Conservation (phyloP, 805 yeast genomes). For the Pichia nanzhaoensis region DNA sequence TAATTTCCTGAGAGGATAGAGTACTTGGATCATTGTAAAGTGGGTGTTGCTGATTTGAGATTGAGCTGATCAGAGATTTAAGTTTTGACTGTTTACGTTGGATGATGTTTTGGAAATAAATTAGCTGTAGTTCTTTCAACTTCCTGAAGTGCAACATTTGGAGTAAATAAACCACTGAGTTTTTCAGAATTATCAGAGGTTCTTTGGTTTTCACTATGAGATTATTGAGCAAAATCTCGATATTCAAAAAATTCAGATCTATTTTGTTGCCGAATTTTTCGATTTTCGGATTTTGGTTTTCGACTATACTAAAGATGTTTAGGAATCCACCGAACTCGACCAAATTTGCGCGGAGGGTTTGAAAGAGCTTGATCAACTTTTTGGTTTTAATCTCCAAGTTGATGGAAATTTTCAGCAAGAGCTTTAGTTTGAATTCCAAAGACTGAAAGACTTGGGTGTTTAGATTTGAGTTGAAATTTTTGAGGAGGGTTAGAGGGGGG, state of each 20-base stretch:
- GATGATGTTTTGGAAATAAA: constrained; percentile 34
- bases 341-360: constrained; percentile 32
- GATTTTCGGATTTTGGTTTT: constrained; percentile 30
- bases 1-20: constrained; percentile 9
- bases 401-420: constrained; percentile 13
- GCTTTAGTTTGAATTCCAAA: constrained; percentile 20
- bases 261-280: constrained; percentile 49
- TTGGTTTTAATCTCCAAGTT: constrained; percentile 33
- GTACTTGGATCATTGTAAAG: neutral
- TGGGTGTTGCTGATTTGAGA: neutral
- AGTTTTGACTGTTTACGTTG: constrained; percentile 33
- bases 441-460: constrained; percentile 24
- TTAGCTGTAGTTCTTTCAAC: constrained; percentile 44
- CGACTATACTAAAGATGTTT: constrained; percentile 46
- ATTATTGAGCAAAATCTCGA: constrained; percentile 37
- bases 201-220: constrained; percentile 41
- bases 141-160: constrained; percentile 44
- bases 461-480: constrained; percentile 23
- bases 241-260: constrained; percentile 43
- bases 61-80: constrained; percentile 17
- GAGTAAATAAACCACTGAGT: constrained; percentile 37
- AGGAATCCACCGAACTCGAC: constrained; percentile 52
- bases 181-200: constrained; percentile 42
- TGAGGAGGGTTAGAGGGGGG: constrained; percentile 28
- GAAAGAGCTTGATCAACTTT: constrained; percentile 35